Base-by-base conservation (phyloP, 805 yeast genomes). In the Saccharomycopsis olivae region DNA sequence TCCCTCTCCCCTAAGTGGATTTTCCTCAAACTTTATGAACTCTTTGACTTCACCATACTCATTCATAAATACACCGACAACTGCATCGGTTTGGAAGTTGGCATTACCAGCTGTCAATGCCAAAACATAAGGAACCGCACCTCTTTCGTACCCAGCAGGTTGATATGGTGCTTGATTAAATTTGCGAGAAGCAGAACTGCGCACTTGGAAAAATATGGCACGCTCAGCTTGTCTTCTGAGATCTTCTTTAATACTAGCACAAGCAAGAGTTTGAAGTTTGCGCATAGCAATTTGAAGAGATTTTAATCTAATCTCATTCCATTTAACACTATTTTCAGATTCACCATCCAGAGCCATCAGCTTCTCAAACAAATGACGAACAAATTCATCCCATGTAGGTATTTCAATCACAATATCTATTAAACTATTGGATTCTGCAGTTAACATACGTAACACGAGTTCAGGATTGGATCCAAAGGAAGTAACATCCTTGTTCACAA, bases 161-260 rank as follows among this genome's bases (percentile, higher is more conserved):
- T 82, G 77, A 59, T 65, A 88, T 24, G 99, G 96, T 2, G 97
- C 95, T 63, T 88, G 97, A 56, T 89, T 92, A 27, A 92, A 68
- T 52, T 78, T 80, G 17, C 71, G 67, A 56, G 74, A 64, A 53
- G 89, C 81, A 21, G 71, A 65, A 32, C 71, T 68, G 49, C 97
- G 78, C 27, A 89, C 74, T 43, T 78, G 78, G 43, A 66, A 69
- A 37, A 77, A 77, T 33, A 92, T 66, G 32, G 74, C 55, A 41
- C 82, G 70, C 56, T 83, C 83, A 61, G 95, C 82, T 41, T 71
- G 78, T 42, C 80, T 71, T 40, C 86, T 73, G 40, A 89, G 65
- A 40, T 78, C 82, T 52, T 88, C 97, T 47, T 88, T 84, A 37
- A 92, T 78, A 53, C 82, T 83, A 36, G 77, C 66, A 6, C 84